These are phyloP conservation scores for Solanum virginianum DNA, from an alignment of 257 asterid genomes.

Conservation along the genomic window DNA sequence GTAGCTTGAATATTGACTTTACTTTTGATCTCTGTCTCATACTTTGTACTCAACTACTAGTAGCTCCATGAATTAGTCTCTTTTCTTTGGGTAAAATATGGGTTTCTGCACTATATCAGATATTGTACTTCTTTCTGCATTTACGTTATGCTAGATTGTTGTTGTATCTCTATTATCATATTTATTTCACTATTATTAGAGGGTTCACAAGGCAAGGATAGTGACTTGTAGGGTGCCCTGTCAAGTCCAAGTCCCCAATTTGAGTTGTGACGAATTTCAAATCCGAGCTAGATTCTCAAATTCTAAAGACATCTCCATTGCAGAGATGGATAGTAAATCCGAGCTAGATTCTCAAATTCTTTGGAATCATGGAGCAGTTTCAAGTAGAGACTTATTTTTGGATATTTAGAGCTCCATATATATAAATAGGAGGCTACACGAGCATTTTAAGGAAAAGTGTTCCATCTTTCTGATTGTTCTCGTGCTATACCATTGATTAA, in stretches of 20 bases:
- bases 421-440: neutral
- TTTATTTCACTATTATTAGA: neutral
- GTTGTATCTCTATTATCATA: neutral
- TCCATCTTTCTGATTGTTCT: neutral
- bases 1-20: neutral
- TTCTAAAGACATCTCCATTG: too few relatives aligned
- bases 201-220: neutral
- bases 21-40: neutral
- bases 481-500: neutral
- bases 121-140: neutral
- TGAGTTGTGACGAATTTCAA: neutral
- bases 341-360: neutral
- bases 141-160: neutral
- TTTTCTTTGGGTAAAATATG: neutral
- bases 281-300: neutral
- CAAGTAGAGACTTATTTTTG: neutral
- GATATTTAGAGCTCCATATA: neutral
- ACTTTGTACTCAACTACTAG: neutral
- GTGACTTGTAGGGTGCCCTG: neutral
- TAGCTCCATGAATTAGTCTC: neutral
- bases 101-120: neutral
- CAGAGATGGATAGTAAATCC: too few relatives aligned
- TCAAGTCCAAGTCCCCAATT: neutral
- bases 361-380: neutral
- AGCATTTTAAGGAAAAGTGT: neutral